A percentile compares a stretch with the other conserved stretches of the same genome.
phyloP scores from a whole-genome alignment of 768 basidiomycete species.

The Mycena alexandri region DNA sequence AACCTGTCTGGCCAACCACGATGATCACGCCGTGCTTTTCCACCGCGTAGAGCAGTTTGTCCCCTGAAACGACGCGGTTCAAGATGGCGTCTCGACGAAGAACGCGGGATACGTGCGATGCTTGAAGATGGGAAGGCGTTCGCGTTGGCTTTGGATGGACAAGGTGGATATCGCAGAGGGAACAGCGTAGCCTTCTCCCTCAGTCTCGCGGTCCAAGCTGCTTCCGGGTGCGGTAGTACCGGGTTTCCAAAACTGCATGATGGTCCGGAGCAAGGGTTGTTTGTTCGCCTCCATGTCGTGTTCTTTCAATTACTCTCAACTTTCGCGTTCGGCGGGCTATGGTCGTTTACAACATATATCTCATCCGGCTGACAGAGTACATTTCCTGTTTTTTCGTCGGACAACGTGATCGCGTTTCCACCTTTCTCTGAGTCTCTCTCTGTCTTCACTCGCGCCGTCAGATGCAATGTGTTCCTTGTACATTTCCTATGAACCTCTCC shows the following conservation, averaged over 20 bases:
- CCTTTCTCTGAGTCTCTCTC: no score
- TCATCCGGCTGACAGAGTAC: no score
- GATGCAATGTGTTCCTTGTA: neutral
- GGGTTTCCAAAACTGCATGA: conserved; percentile 89
- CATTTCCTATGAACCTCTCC: conserved; percentile 44
- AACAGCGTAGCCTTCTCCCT: conserved; percentile 79
- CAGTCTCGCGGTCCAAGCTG: conserved; percentile 85
- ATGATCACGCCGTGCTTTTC: conserved; percentile 89
- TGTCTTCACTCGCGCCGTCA: neutral
- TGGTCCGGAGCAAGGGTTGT: neutral
- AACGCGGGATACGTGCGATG: conserved; percentile 69
- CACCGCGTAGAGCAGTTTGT: conserved; percentile 84
- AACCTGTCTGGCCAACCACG: conserved; percentile 95
- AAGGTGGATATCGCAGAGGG: conserved; percentile 72
- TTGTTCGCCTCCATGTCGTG: no score
- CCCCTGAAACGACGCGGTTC: conserved; percentile 58
- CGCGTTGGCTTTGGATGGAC: conserved; percentile 81
- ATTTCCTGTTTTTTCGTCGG: neutral
- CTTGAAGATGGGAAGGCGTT: conserved; percentile 90
- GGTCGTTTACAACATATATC: no score
- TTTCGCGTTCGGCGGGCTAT: no score
- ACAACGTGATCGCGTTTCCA: conserved; percentile 33
- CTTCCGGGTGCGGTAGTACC: conserved; percentile 89
- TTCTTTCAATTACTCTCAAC: no score
- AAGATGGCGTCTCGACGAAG: conserved; percentile 13